phyloP scores from a whole-genome alignment of 768 basidiomycete species.

The Psilocybe cyanescens region DNA sequence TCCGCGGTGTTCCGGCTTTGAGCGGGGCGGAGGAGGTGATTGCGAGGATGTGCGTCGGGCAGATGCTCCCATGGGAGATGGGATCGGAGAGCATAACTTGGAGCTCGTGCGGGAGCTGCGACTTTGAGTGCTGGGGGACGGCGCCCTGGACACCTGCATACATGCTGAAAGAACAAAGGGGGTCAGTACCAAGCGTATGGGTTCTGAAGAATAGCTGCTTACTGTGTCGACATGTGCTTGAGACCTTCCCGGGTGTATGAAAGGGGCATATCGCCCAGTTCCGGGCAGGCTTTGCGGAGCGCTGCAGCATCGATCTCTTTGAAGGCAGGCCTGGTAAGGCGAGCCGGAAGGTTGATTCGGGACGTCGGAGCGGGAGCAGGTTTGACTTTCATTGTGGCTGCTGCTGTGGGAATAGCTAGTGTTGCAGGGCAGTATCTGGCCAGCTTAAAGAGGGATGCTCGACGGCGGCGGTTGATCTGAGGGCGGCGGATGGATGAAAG shows the following conservation, averaged over 20 bases:
- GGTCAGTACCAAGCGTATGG: not conserved
- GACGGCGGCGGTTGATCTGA: not conserved
- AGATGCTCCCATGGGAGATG: not conserved
- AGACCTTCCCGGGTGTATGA: conserved; percentile 12
- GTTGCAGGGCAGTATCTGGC: not conserved
- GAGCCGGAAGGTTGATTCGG: not conserved
- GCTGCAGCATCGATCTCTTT: not conserved
- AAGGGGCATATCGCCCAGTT: conserved; percentile 13
- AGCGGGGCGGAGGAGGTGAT: conserved; percentile 1
- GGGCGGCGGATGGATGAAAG: not conserved
- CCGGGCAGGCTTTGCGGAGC: conserved; percentile 10
- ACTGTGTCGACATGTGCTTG: conserved; percentile 10
- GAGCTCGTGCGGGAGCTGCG: conserved; percentile 15
- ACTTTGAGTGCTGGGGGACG: conserved; percentile 1
- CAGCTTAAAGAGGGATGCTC: not conserved
- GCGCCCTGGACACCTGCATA: conserved; percentile 15
- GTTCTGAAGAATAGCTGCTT: conserved; percentile 2
- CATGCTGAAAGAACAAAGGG: conserved; percentile 12
- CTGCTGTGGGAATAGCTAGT: not conserved
- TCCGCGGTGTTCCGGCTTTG: not conserved
- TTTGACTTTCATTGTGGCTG: not conserved
- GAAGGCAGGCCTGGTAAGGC: not conserved
- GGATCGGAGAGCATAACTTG: conserved; percentile 16
- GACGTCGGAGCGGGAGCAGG: not conserved
- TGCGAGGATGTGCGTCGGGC: conserved; percentile 22